Percentiles rank a stretch among this genome's conserved stretches.
Evolutionary conservation across 2,329 filamentous ascomycete species (phyloP).

Genomic region (Claviceps monticola): DNA sequence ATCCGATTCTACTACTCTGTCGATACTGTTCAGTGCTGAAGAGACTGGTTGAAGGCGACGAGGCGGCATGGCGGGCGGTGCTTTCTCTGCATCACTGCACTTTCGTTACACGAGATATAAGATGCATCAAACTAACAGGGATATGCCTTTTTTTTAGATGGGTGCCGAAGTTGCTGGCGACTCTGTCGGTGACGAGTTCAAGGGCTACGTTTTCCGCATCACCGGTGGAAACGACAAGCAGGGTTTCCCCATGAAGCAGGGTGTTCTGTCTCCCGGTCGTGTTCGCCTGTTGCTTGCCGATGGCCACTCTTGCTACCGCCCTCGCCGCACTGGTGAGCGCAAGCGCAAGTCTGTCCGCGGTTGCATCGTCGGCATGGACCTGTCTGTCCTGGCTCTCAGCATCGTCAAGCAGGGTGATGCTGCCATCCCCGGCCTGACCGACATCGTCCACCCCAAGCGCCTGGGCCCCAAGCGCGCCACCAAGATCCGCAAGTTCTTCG

Average conservation of each 20-base stretch:
- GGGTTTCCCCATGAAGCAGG: constrained; percentile 99
- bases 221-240: constrained; percentile 99
- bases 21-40: not conserved
- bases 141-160: constrained; percentile 40
- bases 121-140: constrained; percentile 18
- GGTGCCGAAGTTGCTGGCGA: constrained; percentile 86
- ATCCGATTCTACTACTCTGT: no score
- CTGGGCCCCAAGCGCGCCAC: constrained; percentile 98
- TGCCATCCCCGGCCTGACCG: constrained; percentile 92
- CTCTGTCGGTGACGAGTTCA: constrained; percentile 96
- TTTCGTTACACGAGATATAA: not conserved
- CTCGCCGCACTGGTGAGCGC: constrained; percentile 94
- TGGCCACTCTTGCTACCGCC: constrained; percentile 98
- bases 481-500: constrained; percentile 99
- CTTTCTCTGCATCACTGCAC: not conserved
- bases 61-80: not conserved
- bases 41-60: not conserved
- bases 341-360: constrained; percentile 99
- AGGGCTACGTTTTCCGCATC: constrained; percentile 99
- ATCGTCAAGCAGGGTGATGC: constrained; percentile 96
- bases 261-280: constrained; percentile 97
- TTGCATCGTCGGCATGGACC: constrained; percentile 94
- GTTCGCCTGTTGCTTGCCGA: constrained; percentile 91
- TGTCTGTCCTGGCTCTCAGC: constrained; percentile 85
- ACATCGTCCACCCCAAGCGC: constrained; percentile 96